Percentiles rank a stretch among this genome's conserved stretches.
Conservation (phyloP, 75 land plant genomes). For the Ceratopteris richardii region DNA sequence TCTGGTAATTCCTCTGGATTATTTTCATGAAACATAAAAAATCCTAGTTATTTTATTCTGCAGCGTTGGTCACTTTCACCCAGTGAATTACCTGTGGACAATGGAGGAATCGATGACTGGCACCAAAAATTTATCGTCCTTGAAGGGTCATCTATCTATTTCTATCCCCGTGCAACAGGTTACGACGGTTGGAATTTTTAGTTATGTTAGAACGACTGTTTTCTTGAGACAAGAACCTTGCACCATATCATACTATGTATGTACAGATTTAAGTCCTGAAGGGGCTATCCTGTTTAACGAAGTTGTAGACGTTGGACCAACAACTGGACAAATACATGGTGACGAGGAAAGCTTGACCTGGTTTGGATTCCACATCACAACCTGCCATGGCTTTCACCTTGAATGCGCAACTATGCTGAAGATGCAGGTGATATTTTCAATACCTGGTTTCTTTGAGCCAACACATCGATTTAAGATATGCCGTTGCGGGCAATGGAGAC, state of each 20-base stretch:
- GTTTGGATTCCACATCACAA: conserved; percentile 64
- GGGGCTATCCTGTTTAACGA: conserved; percentile 71
- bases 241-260: neutral
- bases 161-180: conserved; percentile 75
- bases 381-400: conserved; percentile 70
- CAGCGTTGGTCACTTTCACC: conserved; percentile 88
- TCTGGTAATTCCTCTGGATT: too few relatives aligned
- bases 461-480: too few relatives aligned
- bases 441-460: too few relatives aligned
- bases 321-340: conserved; percentile 40
- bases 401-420: conserved; percentile 71
- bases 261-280: conserved; percentile 79
- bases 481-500: too few relatives aligned
- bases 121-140: conserved; percentile 82
- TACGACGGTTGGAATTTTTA: too few relatives aligned
- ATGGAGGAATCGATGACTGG: conserved; percentile 91
- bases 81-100: conserved; percentile 89
- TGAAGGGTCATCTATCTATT: conserved; percentile 67
- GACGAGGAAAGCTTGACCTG: conserved; percentile 25
- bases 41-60: neutral
- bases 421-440: conserved; percentile 16
- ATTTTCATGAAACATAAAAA: too few relatives aligned
- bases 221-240: too few relatives aligned
- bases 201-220: neutral
- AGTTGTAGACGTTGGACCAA: conserved; percentile 58